Evolutionary conservation across 768 basidiomycete species (phyloP), one percentile per base, ranked within the genome.

Genomic region (Suillus weaverae): DNA sequence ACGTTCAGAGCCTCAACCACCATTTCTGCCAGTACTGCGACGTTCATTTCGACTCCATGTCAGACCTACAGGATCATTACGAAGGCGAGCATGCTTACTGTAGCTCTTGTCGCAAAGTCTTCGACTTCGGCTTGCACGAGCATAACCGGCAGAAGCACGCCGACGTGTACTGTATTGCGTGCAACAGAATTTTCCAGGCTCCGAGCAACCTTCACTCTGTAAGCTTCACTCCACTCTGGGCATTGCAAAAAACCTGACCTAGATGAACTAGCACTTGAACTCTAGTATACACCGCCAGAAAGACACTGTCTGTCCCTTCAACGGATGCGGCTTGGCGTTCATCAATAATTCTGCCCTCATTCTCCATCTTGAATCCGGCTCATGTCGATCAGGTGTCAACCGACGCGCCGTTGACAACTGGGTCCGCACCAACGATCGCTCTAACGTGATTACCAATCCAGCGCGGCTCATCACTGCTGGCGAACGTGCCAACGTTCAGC

Each of bases 361-460:
- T 38, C 81, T 84, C 36, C 90, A 92, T 72, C 80, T 89, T 70
- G 90, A 91, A 70, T 76, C 80, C 13, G 89, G 89, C 1, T 66
- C 70, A 4, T 90, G 90, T 71, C 60, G 67, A 30, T 88, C 88
- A 0, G 82, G 85, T 13, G 72, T 84, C 46, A 72, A 72, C 38
- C 81, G 82, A 63, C 70, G 72, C 41, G 76, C 78, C 62, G 66
- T 81, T 62, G 62, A 74, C 54, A 72, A 69, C 44, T 74, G 71
- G 63, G 76, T 87, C 56, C 79, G 76, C 56, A 36, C 77, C 59
- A 62, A 77, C 59, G 89, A 90, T 71, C 77, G 66, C 4, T 61
- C 71, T 56, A 78, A 84, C 62, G 36, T 84, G 66, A 82, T 90
- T 77, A 89, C 86, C 26, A 77, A 87, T 68, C 84, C 88, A 7